Percentiles rank a stretch among this genome's conserved stretches.
phyloP scores from a whole-genome alignment of 163 green algal genomes.

The Scenedesmus sp. region DNA sequence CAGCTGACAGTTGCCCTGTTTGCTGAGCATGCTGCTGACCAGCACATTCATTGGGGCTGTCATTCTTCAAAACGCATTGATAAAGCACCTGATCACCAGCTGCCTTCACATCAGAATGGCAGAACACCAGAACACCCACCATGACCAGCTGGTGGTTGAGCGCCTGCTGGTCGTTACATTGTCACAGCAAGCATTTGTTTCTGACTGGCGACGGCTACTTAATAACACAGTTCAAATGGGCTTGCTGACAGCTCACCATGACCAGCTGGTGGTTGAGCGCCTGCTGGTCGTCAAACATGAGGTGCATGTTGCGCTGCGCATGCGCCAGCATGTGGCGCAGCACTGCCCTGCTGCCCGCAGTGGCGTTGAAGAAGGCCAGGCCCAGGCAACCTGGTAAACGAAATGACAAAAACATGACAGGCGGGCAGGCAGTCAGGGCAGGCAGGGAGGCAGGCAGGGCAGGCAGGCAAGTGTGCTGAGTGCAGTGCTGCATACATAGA shows the following conservation, averaged over 20 bases:
- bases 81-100: no score
- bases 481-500: background rate
- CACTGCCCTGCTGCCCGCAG: background rate
- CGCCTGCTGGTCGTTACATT: conserved; percentile 11
- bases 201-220: no score
- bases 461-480: no score
- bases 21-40: no score
- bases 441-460: no score
- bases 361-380: conserved; percentile 20
- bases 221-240: no score
- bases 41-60: no score
- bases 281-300: conserved; percentile 30
- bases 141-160: conserved; percentile 25
- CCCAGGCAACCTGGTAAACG: background rate
- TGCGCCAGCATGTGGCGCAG: conserved; percentile 14
- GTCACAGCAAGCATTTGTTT: no score
- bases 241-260: background rate
- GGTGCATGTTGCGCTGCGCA: conserved; percentile 14
- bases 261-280: conserved; percentile 27
- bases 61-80: no score
- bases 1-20: no score
- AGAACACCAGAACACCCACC: background rate
- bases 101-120: no score
- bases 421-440: background rate
- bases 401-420: background rate